Base-by-base conservation (phyloP, 306 rosid genomes). In the Gastrolobium bilobum region DNA sequence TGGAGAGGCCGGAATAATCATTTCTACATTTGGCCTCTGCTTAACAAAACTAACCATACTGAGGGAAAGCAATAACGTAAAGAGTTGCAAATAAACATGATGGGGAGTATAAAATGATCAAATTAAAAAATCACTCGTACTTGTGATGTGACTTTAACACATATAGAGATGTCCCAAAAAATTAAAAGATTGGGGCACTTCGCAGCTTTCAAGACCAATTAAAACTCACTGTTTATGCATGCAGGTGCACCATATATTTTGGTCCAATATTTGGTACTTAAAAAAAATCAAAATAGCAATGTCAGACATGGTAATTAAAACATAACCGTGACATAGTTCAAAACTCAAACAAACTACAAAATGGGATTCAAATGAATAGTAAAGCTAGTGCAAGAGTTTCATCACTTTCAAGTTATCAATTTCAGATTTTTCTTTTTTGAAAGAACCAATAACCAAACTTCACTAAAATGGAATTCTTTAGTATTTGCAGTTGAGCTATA, bases 301-400 rank as follows among this genome's bases (percentile, higher is more conserved):
- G 52, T 37, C 63, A 53, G 57, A 15, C 50, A 83, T 73, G 63
- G 79, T 43, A 56, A 73, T 51, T 39, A 71, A 38, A 72, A 61
- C 35, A 77, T 48, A 52, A 76, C 20, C 39, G 2, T 53, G 69
- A 43, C 31, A 35, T 31, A 52, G 52, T 53, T 67, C 53, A 78
- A 68, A 66, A 83, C 71, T 68, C 60, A 71, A 71, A 34, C 79
- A 77, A 48, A 66, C 58, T 30, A 65, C 43, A 48, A 52, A 75
- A 67, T 38, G 51, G 14, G 43, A 40, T 20, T 29, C 33, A 34
- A 35, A 73, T 50, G 50, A 73, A 63, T 52, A 40, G 4, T 29
- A 20, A 26, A 37, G 75, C 62, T 58, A 76, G 67, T 14, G 29
- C 4, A 57, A 60, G 37, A 52, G 6, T 33, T 40, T 80, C 71